Conservation (phyloP, 164 flowering plant genomes). For the Sextonia rubra region DNA sequence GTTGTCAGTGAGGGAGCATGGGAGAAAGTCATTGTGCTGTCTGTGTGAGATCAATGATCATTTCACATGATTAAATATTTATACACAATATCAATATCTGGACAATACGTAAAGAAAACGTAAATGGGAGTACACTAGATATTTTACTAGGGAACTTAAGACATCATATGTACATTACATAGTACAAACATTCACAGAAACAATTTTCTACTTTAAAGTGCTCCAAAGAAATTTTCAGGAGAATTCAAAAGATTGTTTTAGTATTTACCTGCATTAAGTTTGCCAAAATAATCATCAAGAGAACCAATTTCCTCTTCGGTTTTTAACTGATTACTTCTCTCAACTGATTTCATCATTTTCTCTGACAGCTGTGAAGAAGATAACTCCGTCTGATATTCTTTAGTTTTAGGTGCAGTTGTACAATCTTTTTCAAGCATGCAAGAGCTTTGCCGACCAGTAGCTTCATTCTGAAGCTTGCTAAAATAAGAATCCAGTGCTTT, state of each 20-base stretch:
- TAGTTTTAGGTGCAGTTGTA: background rate
- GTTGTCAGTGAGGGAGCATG: background rate
- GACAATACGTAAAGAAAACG: background rate
- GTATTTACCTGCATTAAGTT: constrained; percentile 32
- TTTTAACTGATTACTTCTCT: constrained; percentile 15
- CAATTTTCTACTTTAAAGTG: background rate
- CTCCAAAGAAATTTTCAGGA: background rate
- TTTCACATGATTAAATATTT: background rate
- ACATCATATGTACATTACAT: background rate
- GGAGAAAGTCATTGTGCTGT: background rate
- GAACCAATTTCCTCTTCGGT: constrained; percentile 29
- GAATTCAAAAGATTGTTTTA: background rate
- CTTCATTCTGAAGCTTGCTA: constrained; percentile 32
- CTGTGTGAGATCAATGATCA: background rate
- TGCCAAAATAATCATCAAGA: constrained; percentile 37
- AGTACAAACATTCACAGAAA: background rate
- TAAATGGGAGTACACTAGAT: background rate
- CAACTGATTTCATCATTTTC: constrained; percentile 7
- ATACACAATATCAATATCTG: too few relatives aligned
- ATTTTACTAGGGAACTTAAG: background rate
- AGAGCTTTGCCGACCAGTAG: constrained; percentile 8
- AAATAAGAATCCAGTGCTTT: constrained; percentile 48
- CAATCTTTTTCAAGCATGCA: background rate
- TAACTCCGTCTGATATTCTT: constrained; percentile 6
- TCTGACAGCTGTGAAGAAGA: constrained; percentile 10